Evolutionary conservation across 108 stramenopile species (phyloP).

Genomic region (Mayamaea pseudoterrestris): DNA sequence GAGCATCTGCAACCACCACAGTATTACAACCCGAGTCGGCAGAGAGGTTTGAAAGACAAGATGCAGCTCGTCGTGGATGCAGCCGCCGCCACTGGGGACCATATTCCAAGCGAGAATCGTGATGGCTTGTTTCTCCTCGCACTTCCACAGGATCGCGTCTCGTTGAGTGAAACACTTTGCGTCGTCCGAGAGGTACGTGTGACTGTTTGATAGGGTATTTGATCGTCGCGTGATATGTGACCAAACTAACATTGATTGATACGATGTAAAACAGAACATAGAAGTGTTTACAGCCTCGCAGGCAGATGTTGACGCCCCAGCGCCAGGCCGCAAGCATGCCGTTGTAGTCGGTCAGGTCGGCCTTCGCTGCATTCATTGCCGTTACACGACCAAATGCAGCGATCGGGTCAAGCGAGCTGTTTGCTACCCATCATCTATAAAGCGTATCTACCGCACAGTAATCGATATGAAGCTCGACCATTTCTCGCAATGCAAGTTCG

Average conservation of each 20-base stretch:
- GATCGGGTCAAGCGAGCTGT: slow-evolving; percentile 83
- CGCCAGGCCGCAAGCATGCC: slow-evolving; percentile 79
- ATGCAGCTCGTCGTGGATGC: not conserved
- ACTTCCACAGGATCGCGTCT: slow-evolving; percentile 72
- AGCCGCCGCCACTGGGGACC: not conserved
- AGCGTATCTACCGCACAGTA: slow-evolving; percentile 82
- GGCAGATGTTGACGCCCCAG: slow-evolving; percentile 76
- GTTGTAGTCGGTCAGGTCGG: slow-evolving; percentile 78
- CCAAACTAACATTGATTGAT: slow-evolving; percentile 71
- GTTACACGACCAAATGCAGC: slow-evolving; percentile 42
- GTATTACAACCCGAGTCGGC: not conserved
- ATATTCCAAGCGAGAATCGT: slow-evolving; percentile 2
- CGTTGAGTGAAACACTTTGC: slow-evolving; percentile 76
- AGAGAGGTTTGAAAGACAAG: too few relatives aligned
- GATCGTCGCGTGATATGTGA: slow-evolving; percentile 61
- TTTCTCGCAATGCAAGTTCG: slow-evolving; percentile 68
- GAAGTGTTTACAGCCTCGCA: slow-evolving; percentile 79
- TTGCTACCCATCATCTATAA: slow-evolving; percentile 80
- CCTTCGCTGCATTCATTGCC: slow-evolving; percentile 79
- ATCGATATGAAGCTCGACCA: slow-evolving; percentile 91
- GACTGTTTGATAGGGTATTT: slow-evolving; percentile 52
- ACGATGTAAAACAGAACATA: slow-evolving; percentile 65
- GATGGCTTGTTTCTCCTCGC: slow-evolving; percentile 41
- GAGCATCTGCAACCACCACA: not conserved
- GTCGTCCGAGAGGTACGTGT: slow-evolving; percentile 62